Evolutionary conservation across 2,329 filamentous ascomycete genomes (phyloP).

Genomic region (Didymellaceae sp.): DNA sequence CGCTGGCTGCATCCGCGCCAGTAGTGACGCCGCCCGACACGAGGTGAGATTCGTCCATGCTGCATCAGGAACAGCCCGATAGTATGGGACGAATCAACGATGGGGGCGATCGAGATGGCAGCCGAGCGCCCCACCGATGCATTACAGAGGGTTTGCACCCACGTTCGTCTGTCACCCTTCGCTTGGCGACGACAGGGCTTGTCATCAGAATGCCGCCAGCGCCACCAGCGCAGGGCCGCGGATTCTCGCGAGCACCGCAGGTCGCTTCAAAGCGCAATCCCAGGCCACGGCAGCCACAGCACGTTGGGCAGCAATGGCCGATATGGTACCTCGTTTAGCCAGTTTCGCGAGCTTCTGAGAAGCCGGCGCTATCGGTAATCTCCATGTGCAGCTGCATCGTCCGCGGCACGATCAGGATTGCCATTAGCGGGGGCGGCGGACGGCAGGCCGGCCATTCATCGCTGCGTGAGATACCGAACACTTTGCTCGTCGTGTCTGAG

Average conservation of each 20-base stretch:
- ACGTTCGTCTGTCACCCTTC: conserved; percentile 24
- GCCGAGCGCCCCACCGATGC: conserved; percentile 26
- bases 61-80: conserved; percentile 24
- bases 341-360: background rate
- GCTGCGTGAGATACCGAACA: conserved; percentile 10
- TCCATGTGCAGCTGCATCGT: conserved; percentile 13
- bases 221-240: conserved; percentile 10
- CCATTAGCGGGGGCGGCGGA: conserved; percentile 18
- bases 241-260: conserved; percentile 10
- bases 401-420: conserved; percentile 18
- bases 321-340: conserved; percentile 10
- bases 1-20: conserved; percentile 30
- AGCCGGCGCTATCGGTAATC: conserved; percentile 16
- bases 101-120: conserved; percentile 36
- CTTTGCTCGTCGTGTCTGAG: conserved; percentile 6
- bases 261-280: background rate
- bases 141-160: conserved; percentile 23
- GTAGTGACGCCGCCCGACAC: conserved; percentile 28
- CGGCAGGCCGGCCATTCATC: conserved; percentile 14
- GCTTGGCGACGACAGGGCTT: conserved; percentile 20
- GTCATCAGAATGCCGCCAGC: conserved; percentile 6
- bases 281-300: conserved; percentile 5
- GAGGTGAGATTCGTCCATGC: conserved; percentile 30
- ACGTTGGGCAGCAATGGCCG: conserved; percentile 13
- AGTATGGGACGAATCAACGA: conserved; percentile 29